These are phyloP conservation scores for Crithidia thermophila DNA, from an alignment of 208 protist species.

Conservation along the genomic window DNA sequence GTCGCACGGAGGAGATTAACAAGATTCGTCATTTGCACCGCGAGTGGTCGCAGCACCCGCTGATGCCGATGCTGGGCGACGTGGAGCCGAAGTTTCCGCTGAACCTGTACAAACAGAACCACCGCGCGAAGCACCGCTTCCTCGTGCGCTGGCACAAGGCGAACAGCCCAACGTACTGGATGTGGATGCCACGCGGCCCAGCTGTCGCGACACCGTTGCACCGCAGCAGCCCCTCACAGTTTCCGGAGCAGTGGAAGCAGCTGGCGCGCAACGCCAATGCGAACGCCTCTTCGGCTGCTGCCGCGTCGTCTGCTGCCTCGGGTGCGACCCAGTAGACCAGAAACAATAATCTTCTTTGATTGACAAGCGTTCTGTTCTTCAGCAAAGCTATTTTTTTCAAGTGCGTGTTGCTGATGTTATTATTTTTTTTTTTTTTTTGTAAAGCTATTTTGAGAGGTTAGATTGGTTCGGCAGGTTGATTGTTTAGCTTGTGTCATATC, in stretches of 20 bases:
- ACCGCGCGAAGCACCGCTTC: conserved; percentile 82
- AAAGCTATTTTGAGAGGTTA: too few relatives aligned
- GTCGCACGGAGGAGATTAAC: conserved; percentile 68
- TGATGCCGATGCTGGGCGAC: conserved; percentile 91
- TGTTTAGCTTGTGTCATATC: neutral
- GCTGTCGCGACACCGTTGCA: conserved; percentile 64
- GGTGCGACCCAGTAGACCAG: too few relatives aligned
- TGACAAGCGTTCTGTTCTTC: too few relatives aligned
- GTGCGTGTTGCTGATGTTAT: neutral
- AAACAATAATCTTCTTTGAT: too few relatives aligned
- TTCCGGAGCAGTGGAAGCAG: conserved; percentile 82
- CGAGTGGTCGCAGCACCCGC: conserved; percentile 86
- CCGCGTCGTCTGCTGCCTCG: too few relatives aligned
- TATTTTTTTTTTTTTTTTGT: neutral
- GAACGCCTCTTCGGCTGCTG: too few relatives aligned
- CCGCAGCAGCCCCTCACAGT: conserved; percentile 63
- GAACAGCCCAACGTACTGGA: conserved; percentile 84
- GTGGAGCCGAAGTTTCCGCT: conserved; percentile 90
- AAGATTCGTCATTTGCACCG: conserved; percentile 79
- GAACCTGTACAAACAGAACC: conserved; percentile 92
- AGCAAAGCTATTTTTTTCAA: too few relatives aligned
- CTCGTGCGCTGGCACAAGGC: conserved; percentile 92
- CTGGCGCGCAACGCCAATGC: conserved; percentile 30
- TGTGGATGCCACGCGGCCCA: conserved; percentile 84
- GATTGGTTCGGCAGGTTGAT: too few relatives aligned